phyloP scores from a whole-genome alignment of 2,329 filamentous ascomycete species.

The Epichloe coenophiala region DNA sequence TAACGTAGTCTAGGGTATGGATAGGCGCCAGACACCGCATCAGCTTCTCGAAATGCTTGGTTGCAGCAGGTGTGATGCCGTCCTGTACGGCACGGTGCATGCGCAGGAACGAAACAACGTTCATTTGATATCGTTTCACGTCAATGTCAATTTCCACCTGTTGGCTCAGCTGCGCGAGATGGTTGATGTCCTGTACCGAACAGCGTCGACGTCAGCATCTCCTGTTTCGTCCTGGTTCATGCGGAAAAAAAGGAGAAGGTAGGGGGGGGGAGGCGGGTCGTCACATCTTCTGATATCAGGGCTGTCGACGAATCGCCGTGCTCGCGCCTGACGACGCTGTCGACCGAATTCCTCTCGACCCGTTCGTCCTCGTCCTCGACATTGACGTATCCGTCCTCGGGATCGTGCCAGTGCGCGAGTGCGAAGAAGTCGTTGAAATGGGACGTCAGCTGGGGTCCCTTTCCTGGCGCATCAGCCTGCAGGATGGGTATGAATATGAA shows the following conservation, averaged over 20 bases:
- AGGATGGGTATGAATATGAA: slow-evolving; percentile 75
- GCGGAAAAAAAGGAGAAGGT: too few species aligned
- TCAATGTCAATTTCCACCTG: slow-evolving; percentile 58
- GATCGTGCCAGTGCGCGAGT: slow-evolving; percentile 73
- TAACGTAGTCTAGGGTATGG: slow-evolving; percentile 67
- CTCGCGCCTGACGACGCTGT: too few species aligned
- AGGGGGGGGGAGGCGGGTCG: slow-evolving; percentile 4
- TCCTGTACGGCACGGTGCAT: slow-evolving; percentile 73
- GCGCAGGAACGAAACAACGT: slow-evolving; percentile 75
- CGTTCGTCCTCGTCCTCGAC: slow-evolving; percentile 49
- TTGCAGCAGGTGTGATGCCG: slow-evolving; percentile 66
- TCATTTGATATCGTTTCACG: slow-evolving; percentile 71
- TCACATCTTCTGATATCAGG: slow-evolving; percentile 30
- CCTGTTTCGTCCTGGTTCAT: neutral
- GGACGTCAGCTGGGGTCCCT: slow-evolving; percentile 32
- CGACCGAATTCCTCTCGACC: too few species aligned
- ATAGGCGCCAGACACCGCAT: slow-evolving; percentile 64
- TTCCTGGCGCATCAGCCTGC: slow-evolving; percentile 29
- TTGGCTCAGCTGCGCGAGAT: slow-evolving; percentile 44
- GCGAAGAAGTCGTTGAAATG: slow-evolving; percentile 74
- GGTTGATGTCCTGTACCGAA: slow-evolving; percentile 36
- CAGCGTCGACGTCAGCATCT: neutral
- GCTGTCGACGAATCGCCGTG: slow-evolving; percentile 12
- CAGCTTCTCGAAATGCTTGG: slow-evolving; percentile 60
- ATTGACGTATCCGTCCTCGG: slow-evolving; percentile 59